These are phyloP conservation scores for Psilocybe cubensis DNA, from an alignment of 768 basidiomycete species.

Conservation along the genomic window DNA sequence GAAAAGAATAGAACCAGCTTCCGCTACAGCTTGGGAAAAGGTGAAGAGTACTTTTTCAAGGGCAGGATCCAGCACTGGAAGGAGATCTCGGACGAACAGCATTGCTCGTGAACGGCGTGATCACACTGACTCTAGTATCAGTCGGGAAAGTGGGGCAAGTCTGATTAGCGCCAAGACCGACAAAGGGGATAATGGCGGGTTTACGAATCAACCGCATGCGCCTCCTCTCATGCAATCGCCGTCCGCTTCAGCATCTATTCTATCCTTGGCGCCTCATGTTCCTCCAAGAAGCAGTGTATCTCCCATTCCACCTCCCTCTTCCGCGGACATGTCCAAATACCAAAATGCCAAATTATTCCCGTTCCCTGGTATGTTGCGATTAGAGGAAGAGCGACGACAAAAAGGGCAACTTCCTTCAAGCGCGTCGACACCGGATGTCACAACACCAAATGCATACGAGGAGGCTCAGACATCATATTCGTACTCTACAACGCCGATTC, in stretches of 20 bases:
- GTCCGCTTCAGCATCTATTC: conserved; percentile 72
- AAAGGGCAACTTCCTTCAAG: conserved; percentile 49
- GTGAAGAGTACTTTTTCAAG: conserved; percentile 70
- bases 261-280: conserved; percentile 61
- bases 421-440: conserved; percentile 47
- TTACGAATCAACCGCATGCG: conserved; percentile 44
- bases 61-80: conserved; percentile 66
- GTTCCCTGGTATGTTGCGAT: conserved; percentile 83
- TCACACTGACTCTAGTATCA: conserved; percentile 72
- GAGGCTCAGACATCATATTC: conserved; percentile 52
- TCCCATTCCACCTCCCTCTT: conserved; percentile 77
- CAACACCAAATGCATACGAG: conserved; percentile 46
- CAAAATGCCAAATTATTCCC: conserved; percentile 84
- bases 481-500: conserved; percentile 51
- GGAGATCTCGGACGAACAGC: conserved; percentile 82
- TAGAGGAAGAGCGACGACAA: conserved; percentile 73
- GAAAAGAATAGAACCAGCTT: conserved; percentile 61
- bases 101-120: conserved; percentile 69
- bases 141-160: conserved; percentile 78
- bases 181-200: conserved; percentile 42
- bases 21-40: conserved; percentile 71
- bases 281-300: conserved; percentile 64
- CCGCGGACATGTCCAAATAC: conserved; percentile 74
- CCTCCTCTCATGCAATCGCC: conserved; percentile 58
- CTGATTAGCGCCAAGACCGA: conserved; percentile 65